Evolutionary conservation across 177 flowering plant species (phyloP), one percentile per base, ranked within the genome.

Genomic region (Vitis hybrid): DNA sequence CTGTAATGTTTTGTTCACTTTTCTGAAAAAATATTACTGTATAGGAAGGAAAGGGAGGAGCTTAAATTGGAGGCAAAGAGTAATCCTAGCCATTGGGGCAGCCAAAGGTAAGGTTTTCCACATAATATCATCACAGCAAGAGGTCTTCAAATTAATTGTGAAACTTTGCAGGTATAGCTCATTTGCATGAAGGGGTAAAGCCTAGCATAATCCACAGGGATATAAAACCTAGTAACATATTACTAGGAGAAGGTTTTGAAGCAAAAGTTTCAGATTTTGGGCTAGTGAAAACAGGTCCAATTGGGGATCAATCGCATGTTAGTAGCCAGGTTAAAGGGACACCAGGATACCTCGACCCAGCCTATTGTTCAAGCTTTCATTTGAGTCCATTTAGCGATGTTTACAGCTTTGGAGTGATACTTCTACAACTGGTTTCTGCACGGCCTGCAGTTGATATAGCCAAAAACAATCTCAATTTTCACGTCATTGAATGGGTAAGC

Each of bases 291-390:
- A 65, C 80, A 14, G 92, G 95, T 18, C 92, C 95, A 0, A 56
- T 73, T 3, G 92, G 84, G 1, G 92, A 87, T 73, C 81, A 81
- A 15, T 89, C 95, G 1, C 90, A 90, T 74, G 92, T 90, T 49
- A 90, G 91, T 61, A 90, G 88, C 79, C 89, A 84, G 67, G 69
- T 87, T 56, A 90, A 90, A 80, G 91, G 95, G 64, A 88, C 95
- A 7, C 90, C 90, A 33, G 92, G 92, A 18, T 90, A 90, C 79
- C 82, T 90, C n/a, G 95, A 90, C 38, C 95, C 95, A 57, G 92
- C 89, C 61, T 90, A 90, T 57, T 89, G 92, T 64, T 59, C 90
- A 7, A 86, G 80, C 73, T 79, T 80, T 20, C 92, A 90, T 72
- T 78, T 89, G 67, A 79, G 82, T 18, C 86, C 88, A 1, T 84